Base-by-base conservation (phyloP, 2,329 filamentous ascomycete species). In the Elsinoe perseae region DNA sequence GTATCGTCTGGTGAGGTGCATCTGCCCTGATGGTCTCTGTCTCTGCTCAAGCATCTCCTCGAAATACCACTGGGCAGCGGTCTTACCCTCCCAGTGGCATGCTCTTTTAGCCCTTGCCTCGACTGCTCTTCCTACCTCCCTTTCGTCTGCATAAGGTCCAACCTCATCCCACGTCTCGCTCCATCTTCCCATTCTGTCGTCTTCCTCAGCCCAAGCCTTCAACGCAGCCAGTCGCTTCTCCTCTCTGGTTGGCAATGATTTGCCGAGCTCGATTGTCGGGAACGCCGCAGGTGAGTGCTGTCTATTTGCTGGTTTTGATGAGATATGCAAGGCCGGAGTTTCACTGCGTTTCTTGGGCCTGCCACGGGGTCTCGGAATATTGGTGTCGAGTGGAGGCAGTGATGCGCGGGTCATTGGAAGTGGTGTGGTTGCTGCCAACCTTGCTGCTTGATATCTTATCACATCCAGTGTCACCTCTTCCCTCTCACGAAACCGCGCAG, bases 31-130 rank as follows among this genome's bases (percentile, higher is more conserved):
- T 10, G 28, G 28, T n/a, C 48, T 52, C 48, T 16, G 20, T 21
- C 30, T 34, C 48, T 52, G 48, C 28, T 52, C 48, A 14, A 52
- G 48, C 48, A 52, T 52, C 30, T 52, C 48, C 18, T 52, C 25
- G 32, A 21, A 36, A 20, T 52, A 52, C 48, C 48, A 52, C 16
- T 38, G 28, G 14, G 48, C 14, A 3, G 28, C n/a, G 6, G 48
- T 52, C 48, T 52, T 52, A 16, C 23, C 23, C 8, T 52, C 28
- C 48, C 48, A 52, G 48, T 52, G 38, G 30, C 48, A 52, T 4
- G 48, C 48, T 20, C 48, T 34, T 20, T 52, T 52, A 4, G 48
- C 48, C 30, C 48, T 52, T 8, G 16, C 48, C n/a, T 52, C 28
- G 3, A 52, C 48, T 4, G 48, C 48, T 32, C 48, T 52, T 16